A percentile compares a stretch with the other conserved stretches of the same genome.
These are phyloP conservation scores for Candida multigemmis DNA, from an alignment of 805 yeast species.

Conservation along the genomic window DNA sequence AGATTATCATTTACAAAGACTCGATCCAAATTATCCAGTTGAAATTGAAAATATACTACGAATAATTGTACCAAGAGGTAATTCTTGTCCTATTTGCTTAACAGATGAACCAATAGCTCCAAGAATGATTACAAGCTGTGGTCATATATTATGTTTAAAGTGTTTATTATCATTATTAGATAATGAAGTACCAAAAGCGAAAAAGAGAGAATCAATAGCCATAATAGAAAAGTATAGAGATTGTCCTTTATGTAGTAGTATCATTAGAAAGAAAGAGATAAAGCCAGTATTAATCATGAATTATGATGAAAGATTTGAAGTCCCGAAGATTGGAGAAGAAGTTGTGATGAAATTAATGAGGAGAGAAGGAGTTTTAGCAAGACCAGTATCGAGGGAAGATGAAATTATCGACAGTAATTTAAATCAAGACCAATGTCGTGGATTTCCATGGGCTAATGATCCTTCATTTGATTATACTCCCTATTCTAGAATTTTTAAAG, in stretches of 20 bases:
- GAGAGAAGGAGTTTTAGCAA: constrained; percentile 16
- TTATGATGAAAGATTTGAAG: constrained; percentile 46
- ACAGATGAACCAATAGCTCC: constrained; percentile 84
- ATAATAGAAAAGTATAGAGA: constrained; percentile 45
- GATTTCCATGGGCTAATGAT: constrained; percentile 48
- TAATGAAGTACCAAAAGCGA: constrained; percentile 34
- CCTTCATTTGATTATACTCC: constrained; percentile 16
- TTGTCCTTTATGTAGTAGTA: constrained; percentile 74
- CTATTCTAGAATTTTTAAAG: constrained; percentile 64
- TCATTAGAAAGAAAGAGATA: constrained; percentile 42
- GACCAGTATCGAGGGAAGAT: too few relatives aligned
- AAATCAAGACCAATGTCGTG: constrained; percentile 9
- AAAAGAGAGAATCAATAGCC: constrained; percentile 25
- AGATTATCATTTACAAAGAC: constrained; percentile 45
- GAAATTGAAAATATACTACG: constrained; percentile 54
- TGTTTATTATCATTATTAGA: constrained; percentile 70
- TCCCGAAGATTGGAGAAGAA: constrained; percentile 48
- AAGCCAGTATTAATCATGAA: constrained; percentile 52
- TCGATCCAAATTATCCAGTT: constrained; percentile 72
- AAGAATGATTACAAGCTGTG: constrained; percentile 83
- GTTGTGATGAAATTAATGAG: constrained; percentile 58
- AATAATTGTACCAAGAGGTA: constrained; percentile 65
- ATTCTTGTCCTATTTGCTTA: constrained; percentile 89
- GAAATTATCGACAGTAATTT: constrained; percentile 19
- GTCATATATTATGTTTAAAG: constrained; percentile 81